These are phyloP conservation scores for Xylaria longipes DNA, from an alignment of 495 filamentous ascomycete species.

Conservation along the genomic window DNA sequence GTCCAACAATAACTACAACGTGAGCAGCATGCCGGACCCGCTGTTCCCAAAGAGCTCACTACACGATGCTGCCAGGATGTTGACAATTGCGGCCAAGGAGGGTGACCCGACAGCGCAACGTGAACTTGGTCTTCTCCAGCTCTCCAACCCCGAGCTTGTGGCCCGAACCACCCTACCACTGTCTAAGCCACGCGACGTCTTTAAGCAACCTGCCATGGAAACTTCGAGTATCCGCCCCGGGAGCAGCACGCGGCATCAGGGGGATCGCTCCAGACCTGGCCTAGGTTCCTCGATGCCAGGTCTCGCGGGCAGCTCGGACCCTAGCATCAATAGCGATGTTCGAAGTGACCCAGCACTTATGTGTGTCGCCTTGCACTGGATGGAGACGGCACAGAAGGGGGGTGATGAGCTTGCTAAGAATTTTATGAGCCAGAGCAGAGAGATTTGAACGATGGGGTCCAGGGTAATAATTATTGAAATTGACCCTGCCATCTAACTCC, in stretches of 20 bases:
- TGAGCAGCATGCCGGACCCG: constrained; percentile 29
- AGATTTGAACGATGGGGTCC: constrained; percentile 28
- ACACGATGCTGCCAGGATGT: constrained; percentile 88
- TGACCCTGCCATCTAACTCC: background rate
- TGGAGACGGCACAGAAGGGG: constrained; percentile 86
- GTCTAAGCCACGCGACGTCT: constrained; percentile 84
- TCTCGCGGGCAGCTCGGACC: constrained; percentile 39
- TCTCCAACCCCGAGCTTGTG: constrained; percentile 89
- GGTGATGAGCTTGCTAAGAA: constrained; percentile 88
- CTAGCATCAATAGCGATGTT: constrained; percentile 56
- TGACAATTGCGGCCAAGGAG: constrained; percentile 93
- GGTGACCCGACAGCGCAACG: constrained; percentile 91
- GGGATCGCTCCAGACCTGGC: constrained; percentile 32
- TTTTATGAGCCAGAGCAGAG: constrained; percentile 73
- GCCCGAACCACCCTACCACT: constrained; percentile 84
- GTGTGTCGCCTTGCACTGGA: constrained; percentile 98
- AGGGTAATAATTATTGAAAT: constrained; percentile 4
- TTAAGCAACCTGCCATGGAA: constrained; percentile 87
- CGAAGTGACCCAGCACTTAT: constrained; percentile 86
- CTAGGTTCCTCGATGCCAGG: constrained; percentile 35
- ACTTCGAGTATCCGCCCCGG: constrained; percentile 58
- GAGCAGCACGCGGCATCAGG: constrained; percentile 40
- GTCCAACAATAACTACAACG: constrained; percentile 41
- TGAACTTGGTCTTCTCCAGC: constrained; percentile 91
- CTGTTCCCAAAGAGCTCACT: constrained; percentile 65